These are phyloP conservation scores for Cystobasidiaceae sp. DNA, from an alignment of 1,284 basidiomycete species.

Conservation along the genomic window DNA sequence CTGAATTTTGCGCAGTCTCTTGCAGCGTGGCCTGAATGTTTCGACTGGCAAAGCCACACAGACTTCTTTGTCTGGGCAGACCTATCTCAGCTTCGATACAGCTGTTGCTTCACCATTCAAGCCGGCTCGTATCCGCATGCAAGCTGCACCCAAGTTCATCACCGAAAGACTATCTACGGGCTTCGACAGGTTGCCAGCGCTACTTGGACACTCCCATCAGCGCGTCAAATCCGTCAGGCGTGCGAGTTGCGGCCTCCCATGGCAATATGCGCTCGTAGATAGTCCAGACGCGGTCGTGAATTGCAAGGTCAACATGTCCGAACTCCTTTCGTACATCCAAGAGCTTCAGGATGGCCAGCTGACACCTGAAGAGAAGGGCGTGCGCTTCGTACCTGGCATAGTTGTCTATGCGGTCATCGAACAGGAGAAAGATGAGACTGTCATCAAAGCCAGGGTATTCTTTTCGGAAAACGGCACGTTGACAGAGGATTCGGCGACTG, in stretches of 20 bases:
- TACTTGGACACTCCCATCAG: background rate
- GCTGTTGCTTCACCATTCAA: background rate
- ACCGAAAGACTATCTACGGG: background rate
- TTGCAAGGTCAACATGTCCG: background rate
- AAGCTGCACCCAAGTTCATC: background rate
- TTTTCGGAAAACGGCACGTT: slow-evolving; percentile 1
- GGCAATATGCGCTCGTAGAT: slow-evolving; percentile 3
- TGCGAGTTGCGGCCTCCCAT: slow-evolving; percentile 20
- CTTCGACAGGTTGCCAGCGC: background rate
- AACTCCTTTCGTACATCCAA: background rate
- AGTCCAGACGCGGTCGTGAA: slow-evolving; percentile 4
- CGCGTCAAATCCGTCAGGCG: background rate
- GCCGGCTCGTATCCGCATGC: slow-evolving; percentile 10
- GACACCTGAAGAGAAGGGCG: background rate
- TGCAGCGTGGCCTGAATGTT: slow-evolving; percentile 9
- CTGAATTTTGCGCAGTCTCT: too few species aligned
- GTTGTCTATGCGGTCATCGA: slow-evolving; percentile 8
- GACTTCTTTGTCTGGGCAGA: slow-evolving; percentile 4
- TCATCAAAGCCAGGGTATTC: slow-evolving; percentile 14
- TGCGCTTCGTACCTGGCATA: background rate
- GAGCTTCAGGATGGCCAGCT: background rate
- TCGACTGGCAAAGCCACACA: background rate
- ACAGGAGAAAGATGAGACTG: background rate
- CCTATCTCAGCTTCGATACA: slow-evolving; percentile 4
- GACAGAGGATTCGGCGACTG: slow-evolving; percentile 27